A percentile compares a stretch with the other conserved stretches of the same genome.
These are phyloP conservation scores for Backusella luteola DNA, from an alignment of 192 early-diverging fungal genomes.

Conservation along the genomic window DNA sequence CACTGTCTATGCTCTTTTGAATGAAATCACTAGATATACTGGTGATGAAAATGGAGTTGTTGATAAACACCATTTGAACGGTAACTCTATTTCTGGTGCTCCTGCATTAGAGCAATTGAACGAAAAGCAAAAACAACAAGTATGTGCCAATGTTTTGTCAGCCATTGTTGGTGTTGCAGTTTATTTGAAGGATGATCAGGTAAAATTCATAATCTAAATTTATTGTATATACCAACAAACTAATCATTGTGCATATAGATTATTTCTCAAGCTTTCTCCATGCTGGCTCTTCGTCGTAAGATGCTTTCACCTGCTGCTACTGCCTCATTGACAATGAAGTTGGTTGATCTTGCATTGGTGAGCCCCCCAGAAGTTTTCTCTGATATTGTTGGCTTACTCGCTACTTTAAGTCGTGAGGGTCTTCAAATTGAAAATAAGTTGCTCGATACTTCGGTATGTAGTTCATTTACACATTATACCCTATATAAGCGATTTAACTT, in stretches of 20 bases:
- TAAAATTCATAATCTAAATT: conserved; percentile 14
- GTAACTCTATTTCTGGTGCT: conserved; percentile 4
- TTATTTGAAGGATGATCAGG: conserved; percentile 53
- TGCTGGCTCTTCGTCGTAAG: conserved; percentile 63
- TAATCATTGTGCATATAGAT: conserved; percentile 34
- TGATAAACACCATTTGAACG: conserved; percentile 5
- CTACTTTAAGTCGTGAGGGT: conserved; percentile 44
- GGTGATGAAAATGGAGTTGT: background rate
- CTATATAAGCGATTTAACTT: background rate
- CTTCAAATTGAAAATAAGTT: conserved; percentile 45
- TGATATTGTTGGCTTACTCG: conserved; percentile 58
- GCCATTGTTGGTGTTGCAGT: conserved; percentile 55
- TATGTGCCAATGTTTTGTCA: conserved; percentile 51
- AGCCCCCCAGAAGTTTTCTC: conserved; percentile 52
- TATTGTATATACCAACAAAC: background rate
- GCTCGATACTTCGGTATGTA: conserved; percentile 48
- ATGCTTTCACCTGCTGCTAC: conserved; percentile 46
- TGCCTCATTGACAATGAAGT: conserved; percentile 51
- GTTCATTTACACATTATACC: background rate
- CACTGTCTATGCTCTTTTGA: conserved; percentile 36
- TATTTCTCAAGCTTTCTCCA: conserved; percentile 58
- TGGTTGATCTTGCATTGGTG: conserved; percentile 61
- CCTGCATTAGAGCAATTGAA: conserved; percentile 27
- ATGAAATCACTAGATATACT: conserved; percentile 35
- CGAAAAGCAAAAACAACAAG: conserved; percentile 43